Evolutionary conservation across 331 rosid species (phyloP), one percentile per base, ranked within the genome.

Genomic region (Telfairia occidentalis): DNA sequence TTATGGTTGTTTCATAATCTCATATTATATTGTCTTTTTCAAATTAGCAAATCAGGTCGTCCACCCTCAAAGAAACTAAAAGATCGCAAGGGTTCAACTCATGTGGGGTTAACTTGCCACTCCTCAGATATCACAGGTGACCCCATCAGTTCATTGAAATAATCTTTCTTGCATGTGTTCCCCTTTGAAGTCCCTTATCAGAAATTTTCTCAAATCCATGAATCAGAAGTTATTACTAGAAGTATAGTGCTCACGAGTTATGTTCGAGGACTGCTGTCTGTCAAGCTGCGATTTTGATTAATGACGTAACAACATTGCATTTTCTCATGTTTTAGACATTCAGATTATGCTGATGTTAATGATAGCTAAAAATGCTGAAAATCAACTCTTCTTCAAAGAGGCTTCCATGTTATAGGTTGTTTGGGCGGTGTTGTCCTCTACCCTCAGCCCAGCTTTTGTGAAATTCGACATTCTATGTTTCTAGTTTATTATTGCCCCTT

Each of bases 41-140:
- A 75, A 45, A 75, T 80, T 87, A 88, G 98, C 71, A 91, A 88
- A 86, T 76, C 87, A 54, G 98, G 98, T 7, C 92, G 92, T 53
- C 97, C 95, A 75, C 92, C 95, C 71, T 82, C 90, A 3, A 93
- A 88, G 82, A 93, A 93, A 83, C 92, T 83, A 76, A 89, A 89
- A 83, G 98, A 88, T 75, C 95, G 89, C 76, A 89, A 91, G 79
- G 78, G 76, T 73, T 76, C 81, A 82, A 71, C 90, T 85, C 84
- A 84, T 73, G 82, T 79, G 49, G 91, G 90, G 82, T 85, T 87
- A 74, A 84, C 55, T 21, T 82, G 77, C 57, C 83, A 85, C 46
- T 83, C 92, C 67, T 75, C 90, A 57, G 92, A 93, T 81, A 82
- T 86, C 69, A 83, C 90, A 82, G 98, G 98, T 93, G 10, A 71